A percentile compares a stretch with the other conserved stretches of the same genome.
Conservation (phyloP, 768 basidiomycete species). For the Mycena epipterygia region DNA sequence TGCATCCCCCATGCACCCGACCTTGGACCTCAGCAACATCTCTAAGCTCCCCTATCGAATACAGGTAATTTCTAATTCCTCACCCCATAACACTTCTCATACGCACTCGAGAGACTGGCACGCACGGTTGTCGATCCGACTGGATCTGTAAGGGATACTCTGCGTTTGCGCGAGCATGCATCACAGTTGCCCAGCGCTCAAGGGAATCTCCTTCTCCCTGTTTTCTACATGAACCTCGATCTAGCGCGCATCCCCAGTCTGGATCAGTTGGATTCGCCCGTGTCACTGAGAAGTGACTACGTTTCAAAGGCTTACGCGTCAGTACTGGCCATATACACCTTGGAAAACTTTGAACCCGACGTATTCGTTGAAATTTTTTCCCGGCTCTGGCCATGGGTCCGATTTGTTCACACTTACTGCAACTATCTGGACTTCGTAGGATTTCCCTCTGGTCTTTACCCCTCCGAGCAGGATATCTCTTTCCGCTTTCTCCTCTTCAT, state of each 20-base stretch:
- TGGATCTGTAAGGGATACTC: neutral
- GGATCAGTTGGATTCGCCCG: neutral
- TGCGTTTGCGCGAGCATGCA: neutral
- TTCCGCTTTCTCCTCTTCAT: no score
- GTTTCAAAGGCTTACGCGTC: neutral
- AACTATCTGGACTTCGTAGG: neutral
- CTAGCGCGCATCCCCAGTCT: neutral
- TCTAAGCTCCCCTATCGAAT: neutral
- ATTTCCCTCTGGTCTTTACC: no score
- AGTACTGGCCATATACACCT: neutral
- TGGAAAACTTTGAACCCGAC: neutral
- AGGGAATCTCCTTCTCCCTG: neutral
- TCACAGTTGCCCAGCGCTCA: neutral
- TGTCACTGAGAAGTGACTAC: neutral
- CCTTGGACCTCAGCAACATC: neutral
- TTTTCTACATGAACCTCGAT: neutral
- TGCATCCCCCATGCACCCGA: neutral
- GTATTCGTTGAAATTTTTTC: neutral
- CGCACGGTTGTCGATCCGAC: neutral
- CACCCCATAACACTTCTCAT: neutral
- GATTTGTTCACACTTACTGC: neutral
- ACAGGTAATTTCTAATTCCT: neutral
- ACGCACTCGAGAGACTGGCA: neutral
- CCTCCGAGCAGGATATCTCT: no score
- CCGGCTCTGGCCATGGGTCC: neutral